phyloP scores from a whole-genome alignment of 177 flowering plant species.

The Vitis hybrid region DNA sequence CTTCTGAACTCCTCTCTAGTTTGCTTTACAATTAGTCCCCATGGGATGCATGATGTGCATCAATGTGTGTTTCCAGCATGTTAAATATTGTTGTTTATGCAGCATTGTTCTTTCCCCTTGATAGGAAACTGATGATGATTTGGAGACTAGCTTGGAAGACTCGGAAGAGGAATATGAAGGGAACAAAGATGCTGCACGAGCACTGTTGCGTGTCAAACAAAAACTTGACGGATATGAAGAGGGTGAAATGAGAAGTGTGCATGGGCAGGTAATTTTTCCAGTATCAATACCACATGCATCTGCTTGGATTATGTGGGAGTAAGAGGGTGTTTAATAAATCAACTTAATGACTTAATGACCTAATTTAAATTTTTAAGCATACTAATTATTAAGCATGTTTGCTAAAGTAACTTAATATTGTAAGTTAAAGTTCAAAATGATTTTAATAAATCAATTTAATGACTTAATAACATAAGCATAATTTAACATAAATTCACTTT shows the following conservation, averaged over 20 bases:
- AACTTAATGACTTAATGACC: too few relatives aligned
- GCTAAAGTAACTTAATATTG: too few relatives aligned
- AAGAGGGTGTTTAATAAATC: too few relatives aligned
- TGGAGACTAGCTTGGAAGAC: constrained; percentile 60
- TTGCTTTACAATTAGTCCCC: background rate
- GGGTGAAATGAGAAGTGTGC: constrained; percentile 94
- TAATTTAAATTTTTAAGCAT: too few relatives aligned
- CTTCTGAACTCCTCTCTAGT: background rate
- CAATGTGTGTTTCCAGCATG: background rate
- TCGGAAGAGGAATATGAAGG: constrained; percentile 82
- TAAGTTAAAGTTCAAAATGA: too few relatives aligned
- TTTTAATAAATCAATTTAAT: too few relatives aligned
- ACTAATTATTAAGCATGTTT: too few relatives aligned
- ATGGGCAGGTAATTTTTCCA: constrained; percentile 76
- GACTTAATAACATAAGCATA: too few relatives aligned
- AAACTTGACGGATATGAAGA: constrained; percentile 97
- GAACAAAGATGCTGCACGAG: constrained; percentile 97
- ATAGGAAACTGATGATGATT: constrained; percentile 80
- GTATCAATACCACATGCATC: background rate
- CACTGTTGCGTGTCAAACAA: constrained; percentile 93
- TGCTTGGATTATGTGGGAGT: background rate
- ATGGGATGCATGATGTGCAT: background rate
- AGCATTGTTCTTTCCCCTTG: constrained; percentile 2
- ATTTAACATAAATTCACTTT: too few relatives aligned
- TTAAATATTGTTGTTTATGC: background rate